These are phyloP conservation scores for Chlamydomonas urium DNA, from an alignment of 139 green algal genomes.

Conservation along the genomic window DNA sequence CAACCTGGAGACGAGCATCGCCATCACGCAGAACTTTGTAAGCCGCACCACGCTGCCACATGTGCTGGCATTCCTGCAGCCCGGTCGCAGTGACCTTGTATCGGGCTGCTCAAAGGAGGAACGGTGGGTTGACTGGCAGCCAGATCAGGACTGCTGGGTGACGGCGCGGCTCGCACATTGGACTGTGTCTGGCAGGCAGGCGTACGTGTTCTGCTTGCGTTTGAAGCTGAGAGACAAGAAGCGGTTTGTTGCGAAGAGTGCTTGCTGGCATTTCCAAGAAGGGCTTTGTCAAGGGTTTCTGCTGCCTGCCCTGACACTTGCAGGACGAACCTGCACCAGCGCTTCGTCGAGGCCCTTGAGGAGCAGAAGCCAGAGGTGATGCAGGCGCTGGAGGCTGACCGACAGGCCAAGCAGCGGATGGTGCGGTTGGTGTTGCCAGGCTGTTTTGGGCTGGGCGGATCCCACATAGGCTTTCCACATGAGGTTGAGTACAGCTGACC, in stretches of 20 bases:
- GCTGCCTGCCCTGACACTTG: too few species aligned
- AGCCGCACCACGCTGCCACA: slow-evolving; percentile 51
- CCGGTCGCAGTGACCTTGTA: slow-evolving; percentile 51
- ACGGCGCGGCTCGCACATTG: background rate
- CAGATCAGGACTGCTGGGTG: background rate
- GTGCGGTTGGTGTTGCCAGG: background rate
- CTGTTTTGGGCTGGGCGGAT: background rate
- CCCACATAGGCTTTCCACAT: background rate
- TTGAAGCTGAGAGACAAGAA: too few species aligned
- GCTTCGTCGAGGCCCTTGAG: slow-evolving; percentile 54
- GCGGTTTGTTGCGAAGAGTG: too few species aligned
- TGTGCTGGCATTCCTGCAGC: slow-evolving; percentile 67
- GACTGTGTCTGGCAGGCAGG: background rate
- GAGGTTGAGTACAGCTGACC: background rate
- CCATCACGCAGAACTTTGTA: slow-evolving; percentile 89
- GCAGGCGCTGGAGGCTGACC: background rate
- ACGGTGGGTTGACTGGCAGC: slow-evolving; percentile 26
- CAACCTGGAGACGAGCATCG: slow-evolving; percentile 66
- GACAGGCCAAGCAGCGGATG: background rate
- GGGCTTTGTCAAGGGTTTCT: too few species aligned
- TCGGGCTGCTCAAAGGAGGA: slow-evolving; percentile 58
- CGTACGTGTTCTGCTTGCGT: background rate
- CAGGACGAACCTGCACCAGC: slow-evolving; percentile 50
- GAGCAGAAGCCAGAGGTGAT: slow-evolving; percentile 40
- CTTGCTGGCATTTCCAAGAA: too few species aligned